These are phyloP conservation scores for Ammopiptanthus mongolicus DNA, from an alignment of 306 rosid genomes.

Conservation along the genomic window DNA sequence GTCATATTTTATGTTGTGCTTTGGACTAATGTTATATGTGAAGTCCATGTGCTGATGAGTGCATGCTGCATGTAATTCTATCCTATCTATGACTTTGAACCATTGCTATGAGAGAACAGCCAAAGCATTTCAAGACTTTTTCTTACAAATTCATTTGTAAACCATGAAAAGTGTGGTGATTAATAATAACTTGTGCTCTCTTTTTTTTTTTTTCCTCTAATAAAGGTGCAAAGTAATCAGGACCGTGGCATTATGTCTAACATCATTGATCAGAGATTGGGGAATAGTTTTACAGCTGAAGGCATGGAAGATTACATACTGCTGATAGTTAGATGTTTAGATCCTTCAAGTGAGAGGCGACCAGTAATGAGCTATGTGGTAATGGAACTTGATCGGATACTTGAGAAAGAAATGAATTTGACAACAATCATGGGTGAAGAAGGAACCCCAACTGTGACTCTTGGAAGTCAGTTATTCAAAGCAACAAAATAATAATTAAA, in stretches of 20 bases:
- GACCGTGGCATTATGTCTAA: constrained; percentile 21
- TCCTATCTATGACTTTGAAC: background rate
- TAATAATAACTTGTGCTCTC: background rate
- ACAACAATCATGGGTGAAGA: constrained; percentile 90
- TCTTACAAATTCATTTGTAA: background rate
- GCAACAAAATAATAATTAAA: constrained; percentile 26
- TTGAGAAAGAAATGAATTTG: constrained; percentile 73
- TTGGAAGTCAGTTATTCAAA: constrained; percentile 59
- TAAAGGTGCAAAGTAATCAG: constrained; percentile 43
- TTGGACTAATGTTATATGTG: background rate
- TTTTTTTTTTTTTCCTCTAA: background rate
- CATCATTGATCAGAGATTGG: constrained; percentile 58
- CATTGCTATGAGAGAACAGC: background rate
- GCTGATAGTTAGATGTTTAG: constrained; percentile 51
- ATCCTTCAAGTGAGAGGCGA: constrained; percentile 67
- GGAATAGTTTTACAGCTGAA: constrained; percentile 68
- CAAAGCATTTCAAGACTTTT: background rate
- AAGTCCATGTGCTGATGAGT: background rate
- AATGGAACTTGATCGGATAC: constrained; percentile 68
- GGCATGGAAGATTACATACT: constrained; percentile 58
- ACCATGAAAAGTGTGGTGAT: background rate
- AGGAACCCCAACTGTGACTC: constrained; percentile 59
- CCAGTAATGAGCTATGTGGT: constrained; percentile 70
- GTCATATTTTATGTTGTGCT: background rate
- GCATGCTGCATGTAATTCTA: background rate